Conservation (phyloP, 2,329 filamentous ascomycete genomes). For the Ceratocystis huliohia region DNA sequence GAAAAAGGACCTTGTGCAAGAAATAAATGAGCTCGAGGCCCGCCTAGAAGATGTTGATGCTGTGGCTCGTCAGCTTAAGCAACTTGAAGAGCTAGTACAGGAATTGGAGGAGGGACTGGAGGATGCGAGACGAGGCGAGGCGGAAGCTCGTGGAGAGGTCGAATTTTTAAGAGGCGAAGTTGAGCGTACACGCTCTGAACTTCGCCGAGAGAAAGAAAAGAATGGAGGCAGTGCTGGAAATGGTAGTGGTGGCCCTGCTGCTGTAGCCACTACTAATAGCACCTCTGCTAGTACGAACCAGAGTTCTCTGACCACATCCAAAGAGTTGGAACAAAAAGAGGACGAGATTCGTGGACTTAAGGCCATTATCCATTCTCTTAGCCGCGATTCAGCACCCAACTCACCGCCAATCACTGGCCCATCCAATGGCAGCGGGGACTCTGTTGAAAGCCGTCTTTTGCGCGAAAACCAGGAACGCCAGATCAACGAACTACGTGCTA, state of each 20-base stretch:
- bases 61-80: conserved; percentile 82
- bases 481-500: conserved; percentile 60
- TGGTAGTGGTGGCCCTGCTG: conserved; percentile 30
- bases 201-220: conserved; percentile 80
- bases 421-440: conserved; percentile 38
- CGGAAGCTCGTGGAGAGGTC: conserved; percentile 87
- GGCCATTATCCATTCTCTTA: conserved; percentile 93
- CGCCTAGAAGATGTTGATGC: conserved; percentile 80
- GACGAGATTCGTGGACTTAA: conserved; percentile 96
- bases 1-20: conserved; percentile 72
- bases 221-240: conserved; percentile 41
- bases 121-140: conserved; percentile 84
- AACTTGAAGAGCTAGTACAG: conserved; percentile 89
- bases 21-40: conserved; percentile 71
- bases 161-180: conserved; percentile 93
- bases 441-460: conserved; percentile 43
- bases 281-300: conserved; percentile 10
- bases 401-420: conserved; percentile 30
- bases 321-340: conserved; percentile 84
- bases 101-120: conserved; percentile 94
- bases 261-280: background rate
- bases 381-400: conserved; percentile 46
- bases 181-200: conserved; percentile 75
- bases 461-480: conserved; percentile 66
- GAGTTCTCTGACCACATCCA: conserved; percentile 31